phyloP scores from a whole-genome alignment of 805 yeast genomes.

The Candida easanensis region DNA sequence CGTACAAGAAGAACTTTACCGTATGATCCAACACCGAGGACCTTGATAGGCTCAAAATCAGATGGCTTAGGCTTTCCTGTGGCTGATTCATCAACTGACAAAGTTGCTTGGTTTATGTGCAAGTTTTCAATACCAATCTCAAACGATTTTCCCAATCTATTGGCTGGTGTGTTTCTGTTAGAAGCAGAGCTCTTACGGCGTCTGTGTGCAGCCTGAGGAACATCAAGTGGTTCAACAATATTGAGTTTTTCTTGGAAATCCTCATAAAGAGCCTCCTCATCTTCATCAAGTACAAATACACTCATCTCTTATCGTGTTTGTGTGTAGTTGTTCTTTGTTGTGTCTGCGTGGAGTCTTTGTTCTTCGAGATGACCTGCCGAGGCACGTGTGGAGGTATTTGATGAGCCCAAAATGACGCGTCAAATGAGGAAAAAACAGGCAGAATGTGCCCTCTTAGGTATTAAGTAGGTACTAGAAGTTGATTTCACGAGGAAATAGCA shows the following conservation, averaged over 20 bases:
- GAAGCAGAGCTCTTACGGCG: slow-evolving; percentile 27
- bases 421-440: no score
- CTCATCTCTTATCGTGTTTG: no score
- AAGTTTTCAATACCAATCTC: slow-evolving; percentile 45
- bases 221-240: slow-evolving; percentile 18
- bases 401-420: no score
- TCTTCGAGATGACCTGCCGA: no score
- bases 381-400: no score
- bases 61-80: slow-evolving; percentile 28
- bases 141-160: slow-evolving; percentile 45
- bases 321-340: no score
- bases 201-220: slow-evolving; percentile 9
- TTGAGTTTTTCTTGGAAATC: slow-evolving; percentile 21
- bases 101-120: slow-evolving; percentile 25
- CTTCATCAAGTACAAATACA: slow-evolving; percentile 26
- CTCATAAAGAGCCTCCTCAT: slow-evolving; percentile 13
- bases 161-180: slow-evolving; percentile 25
- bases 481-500: no score
- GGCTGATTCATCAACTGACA: neutral
- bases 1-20: slow-evolving; percentile 82
- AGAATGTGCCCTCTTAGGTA: no score
- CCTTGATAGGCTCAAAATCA: slow-evolving; percentile 75
- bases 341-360: no score
- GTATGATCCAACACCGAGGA: slow-evolving; percentile 83
- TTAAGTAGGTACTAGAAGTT: no score